Evolutionary conservation across 2,329 filamentous ascomycete genomes (phyloP), one percentile per base, ranked within the genome.

Genomic region (Alternaria triticina): DNA sequence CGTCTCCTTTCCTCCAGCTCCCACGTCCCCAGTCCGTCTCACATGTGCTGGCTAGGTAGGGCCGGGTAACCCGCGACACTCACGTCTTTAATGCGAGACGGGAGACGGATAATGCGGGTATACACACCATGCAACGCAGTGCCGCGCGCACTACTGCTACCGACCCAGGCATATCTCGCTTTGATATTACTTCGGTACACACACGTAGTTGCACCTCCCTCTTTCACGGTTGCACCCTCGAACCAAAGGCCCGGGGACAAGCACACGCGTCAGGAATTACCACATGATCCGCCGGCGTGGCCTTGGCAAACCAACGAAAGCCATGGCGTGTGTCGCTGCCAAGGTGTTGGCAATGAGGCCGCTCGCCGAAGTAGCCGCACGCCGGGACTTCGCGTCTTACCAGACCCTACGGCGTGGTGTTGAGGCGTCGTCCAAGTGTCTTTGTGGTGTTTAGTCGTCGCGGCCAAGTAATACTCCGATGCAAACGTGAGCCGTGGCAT

Each of bases 291-390:
- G 49, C 28, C 51, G 36, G 33, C 52, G 45, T 23, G 13, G 30
- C 33, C 58, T 61, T 61, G 58, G 58, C 58, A 36, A 36, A n/a
- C 33, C 23, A 25, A 20, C 30, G 52, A 40, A 54, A 45, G 45
- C 25, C 58, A 57, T 49, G 45, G 43, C 52, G 22, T 50, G 40
- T 49, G 44, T 13, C 15, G 15, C 36, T 50, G 58, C 58, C 58
- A 61, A 61, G 45, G 12, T 44, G 17, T 43, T 36, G 25, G 33
- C 23, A 23, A 25, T 20, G 17, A 15, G 49, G 28, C 22, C 28
- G 13, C 20, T 52, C 49, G 28, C 30, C 49, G 49, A 52, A 40
- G 28, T 52, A 25, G 22, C 49, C 49, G 49, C 20, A 52, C 36
- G 11, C n/a, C 49, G 30, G 49, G 11, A n/a, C 15, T 20, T 40